phyloP scores from a whole-genome alignment of 1,284 basidiomycete genomes.

The Xerocomus minutiporus region DNA sequence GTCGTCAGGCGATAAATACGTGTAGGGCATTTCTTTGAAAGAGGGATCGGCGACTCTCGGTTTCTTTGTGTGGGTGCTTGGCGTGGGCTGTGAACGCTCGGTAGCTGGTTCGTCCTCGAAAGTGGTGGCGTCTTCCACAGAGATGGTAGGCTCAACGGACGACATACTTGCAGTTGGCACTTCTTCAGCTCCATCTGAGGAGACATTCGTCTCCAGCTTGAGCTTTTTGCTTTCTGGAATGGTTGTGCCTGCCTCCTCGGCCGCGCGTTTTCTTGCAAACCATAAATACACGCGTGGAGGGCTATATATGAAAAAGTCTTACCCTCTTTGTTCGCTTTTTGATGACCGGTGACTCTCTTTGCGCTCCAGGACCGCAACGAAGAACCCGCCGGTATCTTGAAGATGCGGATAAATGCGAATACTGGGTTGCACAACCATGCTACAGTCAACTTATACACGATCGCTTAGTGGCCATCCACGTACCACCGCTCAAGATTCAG shows the following conservation, averaged over 20 bases:
- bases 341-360: conserved; percentile 27
- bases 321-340: conserved; percentile 23
- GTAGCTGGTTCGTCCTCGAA: conserved; percentile 14
- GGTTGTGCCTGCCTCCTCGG: conserved; percentile 35
- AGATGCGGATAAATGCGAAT: conserved; percentile 91
- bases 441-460: conserved; percentile 2
- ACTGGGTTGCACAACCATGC: conserved; percentile 37
- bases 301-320: conserved; percentile 3
- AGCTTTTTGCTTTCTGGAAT: conserved; percentile 47
- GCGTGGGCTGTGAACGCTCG: not conserved
- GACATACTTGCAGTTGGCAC: conserved; percentile 14
- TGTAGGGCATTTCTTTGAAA: conserved; percentile 92
- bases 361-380: conserved; percentile 83
- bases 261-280: conserved; percentile 41
- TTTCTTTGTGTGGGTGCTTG: conserved; percentile 10
- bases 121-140: conserved; percentile 8
- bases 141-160: conserved; percentile 4
- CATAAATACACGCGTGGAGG: conserved; percentile 8
- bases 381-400: conserved; percentile 98
- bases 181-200: conserved; percentile 4
- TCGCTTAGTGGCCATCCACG: conserved; percentile 21
- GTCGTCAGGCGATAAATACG: conserved; percentile 70
- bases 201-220: conserved; percentile 34
- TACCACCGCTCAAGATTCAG: conserved; percentile 71
- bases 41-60: conserved; percentile 38